Evolutionary conservation across 2,329 filamentous ascomycete species (phyloP), one percentile per base, ranked within the genome.

Genomic region (Cytospora mali): DNA sequence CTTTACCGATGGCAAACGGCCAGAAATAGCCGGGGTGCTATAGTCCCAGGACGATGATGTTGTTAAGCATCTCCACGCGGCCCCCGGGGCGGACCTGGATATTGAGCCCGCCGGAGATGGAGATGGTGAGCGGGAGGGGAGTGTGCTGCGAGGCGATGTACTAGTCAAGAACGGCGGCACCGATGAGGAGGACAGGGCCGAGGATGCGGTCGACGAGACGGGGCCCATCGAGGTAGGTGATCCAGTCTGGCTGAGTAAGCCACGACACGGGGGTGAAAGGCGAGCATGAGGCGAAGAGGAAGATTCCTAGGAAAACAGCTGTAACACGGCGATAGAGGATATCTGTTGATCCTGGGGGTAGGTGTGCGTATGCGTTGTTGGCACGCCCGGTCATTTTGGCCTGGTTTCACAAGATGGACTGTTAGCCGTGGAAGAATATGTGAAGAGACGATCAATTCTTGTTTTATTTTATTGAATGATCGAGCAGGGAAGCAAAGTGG

Each of bases 21-120:
- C 63, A 65, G 48, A 63, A 65, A 61, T 57, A 65, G 6, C 13
- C n/a, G 21, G 63, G 63, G 48, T 33, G 48, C 63, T 61, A 65
- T 21, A 65, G 28, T 5, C 63, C 63, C 49, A 65, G 39, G 28
- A 63, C 56, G 35, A 60, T 1, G n/a, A 57, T 52, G 23, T 21
- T 56, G 11, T 29, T 33, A 6, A 14, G 21, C 2, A 49, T 50
- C 0, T 58, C 39, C 6, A 21, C 29, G 9, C 35, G 58, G 14
- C 42, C 55, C 0, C 35, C 25, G 6, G 42, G 59, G n/a, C n/a
- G n/a, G 29, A 48, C 28, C 35, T 48, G 51, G 14, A 57, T 55
- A 2, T 55, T n/a, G 42, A 55, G 50, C n/a, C 52, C 42, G 42
- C 18, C 55, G 14, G 62, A 59, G 52, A 65, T 42, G 23, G 61